These are phyloP conservation scores for Colletotrichum paranaense DNA, from an alignment of 2,329 filamentous ascomycete genomes.

Conservation along the genomic window DNA sequence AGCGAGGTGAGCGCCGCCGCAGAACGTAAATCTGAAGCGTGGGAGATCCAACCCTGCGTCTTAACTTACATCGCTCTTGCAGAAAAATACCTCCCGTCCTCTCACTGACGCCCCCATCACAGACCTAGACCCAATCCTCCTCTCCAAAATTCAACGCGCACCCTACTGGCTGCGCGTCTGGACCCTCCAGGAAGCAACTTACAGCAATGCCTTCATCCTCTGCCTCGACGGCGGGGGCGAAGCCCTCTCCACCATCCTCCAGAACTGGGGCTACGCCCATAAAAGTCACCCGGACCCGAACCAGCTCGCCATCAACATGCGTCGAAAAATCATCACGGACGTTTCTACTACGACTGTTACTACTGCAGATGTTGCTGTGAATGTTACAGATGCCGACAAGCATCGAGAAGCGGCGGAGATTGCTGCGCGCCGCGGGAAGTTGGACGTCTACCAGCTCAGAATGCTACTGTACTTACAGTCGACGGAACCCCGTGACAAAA, in stretches of 20 bases:
- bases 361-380: too few relatives aligned
- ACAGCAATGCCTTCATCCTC: background rate
- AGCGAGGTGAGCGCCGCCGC: background rate
- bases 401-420: background rate
- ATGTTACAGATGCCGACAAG: background rate
- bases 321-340: background rate
- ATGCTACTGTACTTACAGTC: background rate
- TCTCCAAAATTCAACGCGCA: background rate
- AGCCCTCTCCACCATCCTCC: background rate
- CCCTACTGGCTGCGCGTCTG: background rate
- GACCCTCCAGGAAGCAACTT: background rate
- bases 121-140: background rate
- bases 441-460: background rate
- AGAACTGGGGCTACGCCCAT: background rate
- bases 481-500: background rate
- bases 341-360: too few relatives aligned
- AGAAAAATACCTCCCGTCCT: background rate
- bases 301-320: background rate
- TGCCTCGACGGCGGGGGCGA: background rate
- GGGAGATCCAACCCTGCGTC: too few relatives aligned
- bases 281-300: background rate
- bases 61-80: too few relatives aligned
- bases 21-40: too few relatives aligned
- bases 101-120: background rate
- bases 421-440: background rate